Evolutionary conservation across 2,329 filamentous ascomycete genomes (phyloP).

Genomic region (Cadophora gregata): DNA sequence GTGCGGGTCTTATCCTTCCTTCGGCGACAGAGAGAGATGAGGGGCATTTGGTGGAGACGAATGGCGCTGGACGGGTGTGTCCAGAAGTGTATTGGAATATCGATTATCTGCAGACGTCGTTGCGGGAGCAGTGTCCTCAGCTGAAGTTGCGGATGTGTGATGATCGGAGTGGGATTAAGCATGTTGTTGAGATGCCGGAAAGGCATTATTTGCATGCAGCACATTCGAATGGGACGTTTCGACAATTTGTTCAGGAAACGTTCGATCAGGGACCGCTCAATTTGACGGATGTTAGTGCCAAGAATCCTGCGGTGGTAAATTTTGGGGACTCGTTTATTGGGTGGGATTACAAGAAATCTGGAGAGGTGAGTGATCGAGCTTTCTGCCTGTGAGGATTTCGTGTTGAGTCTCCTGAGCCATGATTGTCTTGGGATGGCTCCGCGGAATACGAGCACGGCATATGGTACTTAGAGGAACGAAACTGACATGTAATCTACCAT

Average conservation of each 20-base stretch:
- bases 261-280: slow-evolving; percentile 9
- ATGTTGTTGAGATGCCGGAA: slow-evolving; percentile 19
- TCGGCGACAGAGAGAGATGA: slow-evolving; percentile 25
- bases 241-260: neutral
- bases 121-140: slow-evolving; percentile 29
- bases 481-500: neutral
- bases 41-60: slow-evolving; percentile 21
- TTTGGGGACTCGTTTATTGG: slow-evolving; percentile 35
- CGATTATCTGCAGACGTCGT: slow-evolving; percentile 15
- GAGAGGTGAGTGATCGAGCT: slow-evolving; percentile 21
- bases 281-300: slow-evolving; percentile 17
- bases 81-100: slow-evolving; percentile 32
- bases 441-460: neutral
- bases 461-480: neutral
- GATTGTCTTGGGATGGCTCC: neutral
- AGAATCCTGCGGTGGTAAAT: slow-evolving; percentile 27
- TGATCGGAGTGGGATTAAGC: slow-evolving; percentile 31
- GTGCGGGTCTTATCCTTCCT: slow-evolving; percentile 35
- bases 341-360: slow-evolving; percentile 34
- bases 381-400: neutral
- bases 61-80: slow-evolving; percentile 18
- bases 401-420: neutral
- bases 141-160: slow-evolving; percentile 31
- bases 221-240: slow-evolving; percentile 27
- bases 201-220: slow-evolving; percentile 16